Conservation (phyloP, 1,139 yeast genomes). For the Ogataea hybrid region DNA sequence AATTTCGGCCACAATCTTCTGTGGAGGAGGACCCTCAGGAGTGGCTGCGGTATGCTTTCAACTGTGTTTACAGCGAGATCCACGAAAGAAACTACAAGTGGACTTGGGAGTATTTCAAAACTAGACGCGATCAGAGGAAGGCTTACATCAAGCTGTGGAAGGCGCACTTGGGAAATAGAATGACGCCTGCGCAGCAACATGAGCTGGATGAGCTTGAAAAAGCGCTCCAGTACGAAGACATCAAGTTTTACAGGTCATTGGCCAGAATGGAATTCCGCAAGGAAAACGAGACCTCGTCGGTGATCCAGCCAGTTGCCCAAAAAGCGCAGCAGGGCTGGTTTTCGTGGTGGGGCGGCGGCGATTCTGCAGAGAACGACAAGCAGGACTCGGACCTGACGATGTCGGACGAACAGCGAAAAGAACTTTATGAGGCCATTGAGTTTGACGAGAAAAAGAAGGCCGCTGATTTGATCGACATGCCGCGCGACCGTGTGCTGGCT, state of each 20-base stretch:
- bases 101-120: conserved; percentile 83
- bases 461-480: conserved; percentile 57
- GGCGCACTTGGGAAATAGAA: conserved; percentile 35
- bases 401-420: conserved; percentile 72
- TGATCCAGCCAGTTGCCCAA: conserved; percentile 5
- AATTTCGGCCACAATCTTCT: conserved; percentile 60
- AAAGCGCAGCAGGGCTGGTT: conserved; percentile 47
- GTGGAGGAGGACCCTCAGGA: conserved; percentile 66
- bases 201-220: conserved; percentile 55
- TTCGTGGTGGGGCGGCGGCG: conserved; percentile 67
- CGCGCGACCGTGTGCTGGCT: conserved; percentile 68
- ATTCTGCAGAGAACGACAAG: conserved; percentile 14
- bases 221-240: conserved; percentile 68
- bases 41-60: conserved; percentile 83
- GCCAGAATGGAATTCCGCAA: conserved; percentile 67
- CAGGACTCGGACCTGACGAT: conserved; percentile 33
- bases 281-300: conserved; percentile 37
- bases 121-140: conserved; percentile 69
- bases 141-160: conserved; percentile 72
- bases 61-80: conserved; percentile 70
- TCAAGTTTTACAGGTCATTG: conserved; percentile 78
- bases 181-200: conserved; percentile 37
- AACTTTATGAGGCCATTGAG: conserved; percentile 90
- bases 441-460: conserved; percentile 69
- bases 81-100: conserved; percentile 78